Evolutionary conservation across 768 basidiomycete genomes (phyloP).

Genomic region (Neoboletus brunneissimus): DNA sequence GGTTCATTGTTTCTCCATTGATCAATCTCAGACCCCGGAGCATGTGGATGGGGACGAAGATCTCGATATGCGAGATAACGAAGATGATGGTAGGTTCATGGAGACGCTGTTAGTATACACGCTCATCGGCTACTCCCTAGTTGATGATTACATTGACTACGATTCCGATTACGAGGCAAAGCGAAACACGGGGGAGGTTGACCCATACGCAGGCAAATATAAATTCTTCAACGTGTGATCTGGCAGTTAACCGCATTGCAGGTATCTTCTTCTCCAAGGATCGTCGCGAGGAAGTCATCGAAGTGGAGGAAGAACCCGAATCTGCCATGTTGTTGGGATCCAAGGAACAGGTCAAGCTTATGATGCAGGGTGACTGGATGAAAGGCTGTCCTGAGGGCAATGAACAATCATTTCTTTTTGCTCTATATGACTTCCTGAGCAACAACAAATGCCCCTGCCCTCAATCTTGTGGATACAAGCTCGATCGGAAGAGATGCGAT

Average conservation of each 20-base stretch:
- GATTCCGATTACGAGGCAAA: conserved; percentile 72
- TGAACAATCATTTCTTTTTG: conserved; percentile 87
- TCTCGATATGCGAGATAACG: conserved; percentile 45
- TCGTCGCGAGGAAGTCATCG: conserved; percentile 86
- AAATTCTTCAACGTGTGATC: background rate
- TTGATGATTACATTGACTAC: conserved; percentile 70
- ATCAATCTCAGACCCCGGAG: conserved; percentile 53
- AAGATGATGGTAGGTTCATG: conserved; percentile 45
- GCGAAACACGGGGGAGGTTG: conserved; percentile 55
- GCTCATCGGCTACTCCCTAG: conserved; percentile 27
- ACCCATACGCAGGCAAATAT: conserved; percentile 80
- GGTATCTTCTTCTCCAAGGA: conserved; percentile 96
- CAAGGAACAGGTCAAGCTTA: conserved; percentile 54
- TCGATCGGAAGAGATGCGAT: conserved; percentile 64
- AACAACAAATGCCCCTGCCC: conserved; percentile 68
- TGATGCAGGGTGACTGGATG: conserved; percentile 96
- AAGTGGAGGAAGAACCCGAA: conserved; percentile 81
- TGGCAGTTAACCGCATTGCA: conserved; percentile 27
- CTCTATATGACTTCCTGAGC: conserved; percentile 72
- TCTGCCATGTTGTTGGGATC: conserved; percentile 40
- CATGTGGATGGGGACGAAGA: conserved; percentile 52
- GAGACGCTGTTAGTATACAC: background rate
- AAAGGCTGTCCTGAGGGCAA: conserved; percentile 93
- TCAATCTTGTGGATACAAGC: conserved; percentile 62
- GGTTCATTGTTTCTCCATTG: background rate